Base-by-base conservation (phyloP, 108 stramenopile species). In the Epithemia pelagica region DNA sequence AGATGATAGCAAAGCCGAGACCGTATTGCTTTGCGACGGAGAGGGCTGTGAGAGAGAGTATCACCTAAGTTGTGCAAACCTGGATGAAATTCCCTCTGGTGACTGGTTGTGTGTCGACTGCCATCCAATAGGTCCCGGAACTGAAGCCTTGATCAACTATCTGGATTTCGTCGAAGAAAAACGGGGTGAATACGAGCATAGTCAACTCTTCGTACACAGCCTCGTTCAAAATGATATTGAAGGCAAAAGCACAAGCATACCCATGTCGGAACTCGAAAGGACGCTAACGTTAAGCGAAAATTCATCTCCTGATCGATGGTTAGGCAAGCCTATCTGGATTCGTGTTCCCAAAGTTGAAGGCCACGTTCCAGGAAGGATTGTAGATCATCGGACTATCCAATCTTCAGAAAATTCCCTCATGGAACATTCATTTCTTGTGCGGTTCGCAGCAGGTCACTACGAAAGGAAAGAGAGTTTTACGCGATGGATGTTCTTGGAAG, bases 101-200 rank as follows among this genome's bases (percentile, higher is more conserved):
- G 56, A 58, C 26, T 58, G 56, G 56, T 27, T 58, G 5, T 58
- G 56, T 27, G 25, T 26, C 7, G 56, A 58, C 21, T 58, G 56
- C 21, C 22, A 27, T 58, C 56, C 56, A 5, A 26, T 21, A 8
- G 56, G 56, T 7, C 5, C 10, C 15, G 26, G 56, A 7, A 27
- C 21, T 58, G 56, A 58, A 58, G 26, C 21, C 26, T n/a, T 58
- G 56, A n/a, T n/a, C 8, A 7, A n/a, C 8, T 58, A 58, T 58
- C 56, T 58, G 7, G 56, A 58, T 18, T n/a, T 27, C 8, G 26
- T 26, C 18, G 56, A 58, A 18, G 56, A 58, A 19, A 8, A 5
- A n/a, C 56, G 56, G 8, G 8, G 21, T 58, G 56, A 58, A 7
- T 58, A 26, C 21, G 25, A 58, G 21, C 26, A 23, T n/a, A 26